Evolutionary conservation across 2,329 filamentous ascomycete genomes (phyloP), one percentile per base, ranked within the genome.

Genomic region (Exserohilum rostratum): DNA sequence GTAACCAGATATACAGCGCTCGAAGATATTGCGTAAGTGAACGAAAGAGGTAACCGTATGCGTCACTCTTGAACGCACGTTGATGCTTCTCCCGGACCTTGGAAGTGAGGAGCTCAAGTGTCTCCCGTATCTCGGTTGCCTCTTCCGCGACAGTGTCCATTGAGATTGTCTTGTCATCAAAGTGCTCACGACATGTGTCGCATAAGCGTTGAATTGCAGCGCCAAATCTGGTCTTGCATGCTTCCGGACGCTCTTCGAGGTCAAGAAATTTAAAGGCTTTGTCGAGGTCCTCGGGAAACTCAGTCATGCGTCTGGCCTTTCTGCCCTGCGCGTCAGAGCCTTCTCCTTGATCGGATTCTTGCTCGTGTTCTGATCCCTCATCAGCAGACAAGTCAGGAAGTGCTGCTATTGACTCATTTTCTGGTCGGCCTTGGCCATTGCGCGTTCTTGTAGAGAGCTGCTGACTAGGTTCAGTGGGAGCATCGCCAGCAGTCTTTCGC

Each of bases 31-130:
- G 9, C 5, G 55, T 43, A 5, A 72, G 43, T 11, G 57, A 40
- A 15, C 58, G 62, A 42, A 74, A 73, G 3, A 72, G 40, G 38
- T 68, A 60, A 1, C 50, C 52, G 48, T 64, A 73, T 1, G 66
- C 67, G 33, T 74, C 72, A 12, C 17, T 15, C 46, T 72, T 73
- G 52, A 73, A 63, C 3, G 12, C 22, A 17, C 33, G 25, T 9
- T 30, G 62, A 13, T 59, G 12, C 2, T 62, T 33, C 3, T 49
- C 27, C 9, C 49, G 15, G 3, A 61, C 39, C 2, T 33, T 31
- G 2, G n/a, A 15, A 29, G 22, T 17, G 2, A 58, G 50, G 3
- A 29, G 42, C 5, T n/a, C 37, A 1, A 72, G 62, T 12, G 56
- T 12, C 0, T 12, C 25, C 22, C 43, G 40, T 15, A 71, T n/a